phyloP scores from a whole-genome alignment of 371 early-diverging fungal genomes.

The Mucor sp. region DNA sequence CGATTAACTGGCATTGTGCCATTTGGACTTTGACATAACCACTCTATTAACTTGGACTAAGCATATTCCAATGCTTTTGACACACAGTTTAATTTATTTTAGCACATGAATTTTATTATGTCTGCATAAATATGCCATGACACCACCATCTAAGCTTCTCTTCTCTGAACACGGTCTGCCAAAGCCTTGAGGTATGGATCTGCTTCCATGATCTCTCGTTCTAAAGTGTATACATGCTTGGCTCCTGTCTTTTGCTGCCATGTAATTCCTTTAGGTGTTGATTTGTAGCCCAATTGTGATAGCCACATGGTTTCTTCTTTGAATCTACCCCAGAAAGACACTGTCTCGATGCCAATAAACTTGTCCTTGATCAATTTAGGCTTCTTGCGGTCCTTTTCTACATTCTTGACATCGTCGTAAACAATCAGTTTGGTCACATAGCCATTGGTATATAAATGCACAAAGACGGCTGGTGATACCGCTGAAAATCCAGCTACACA shows the following conservation, averaged over 20 bases:
- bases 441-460: constrained; percentile 43
- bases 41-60: no score
- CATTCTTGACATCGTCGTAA: constrained; percentile 41
- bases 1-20: no score
- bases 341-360: constrained; percentile 42
- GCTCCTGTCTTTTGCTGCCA: constrained; percentile 33
- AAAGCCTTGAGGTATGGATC: constrained; percentile 46
- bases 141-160: constrained; percentile 5
- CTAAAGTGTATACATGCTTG: constrained; percentile 30
- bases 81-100: no score
- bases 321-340: constrained; percentile 34
- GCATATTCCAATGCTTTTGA: no score
- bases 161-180: constrained; percentile 20
- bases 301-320: constrained; percentile 39
- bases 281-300: constrained; percentile 31
- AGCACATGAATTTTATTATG: no score
- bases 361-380: constrained; percentile 42
- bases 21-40: no score
- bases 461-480: constrained; percentile 41
- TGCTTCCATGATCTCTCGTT: constrained; percentile 42
- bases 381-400: constrained; percentile 41
- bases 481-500: constrained; percentile 44
- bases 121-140: no score
- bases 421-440: constrained; percentile 43
- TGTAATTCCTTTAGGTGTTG: constrained; percentile 24